These are phyloP conservation scores for Calycina herbarum DNA, from an alignment of 2,329 filamentous ascomycete genomes.

Conservation along the genomic window DNA sequence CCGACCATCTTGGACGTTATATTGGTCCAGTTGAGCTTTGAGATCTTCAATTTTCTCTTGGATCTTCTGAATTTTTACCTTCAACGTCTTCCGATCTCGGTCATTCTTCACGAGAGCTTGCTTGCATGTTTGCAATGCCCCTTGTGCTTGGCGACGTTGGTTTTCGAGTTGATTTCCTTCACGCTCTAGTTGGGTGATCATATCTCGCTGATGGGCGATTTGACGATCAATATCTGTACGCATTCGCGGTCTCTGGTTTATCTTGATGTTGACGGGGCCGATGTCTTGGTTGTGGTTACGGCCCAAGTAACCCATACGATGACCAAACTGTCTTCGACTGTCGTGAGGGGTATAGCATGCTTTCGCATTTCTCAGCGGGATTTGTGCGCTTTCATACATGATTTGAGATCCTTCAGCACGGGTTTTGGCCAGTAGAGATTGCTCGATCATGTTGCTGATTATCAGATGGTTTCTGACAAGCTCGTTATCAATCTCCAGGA, in stretches of 20 bases:
- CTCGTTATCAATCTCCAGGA: constrained; percentile 79
- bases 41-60: constrained; percentile 57
- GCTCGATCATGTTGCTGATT: constrained; percentile 80
- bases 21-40: constrained; percentile 62
- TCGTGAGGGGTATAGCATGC: constrained; percentile 72
- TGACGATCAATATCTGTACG: constrained; percentile 72
- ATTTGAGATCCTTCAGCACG: constrained; percentile 65
- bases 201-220: constrained; percentile 53
- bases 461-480: constrained; percentile 79
- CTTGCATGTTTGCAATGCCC: constrained; percentile 48
- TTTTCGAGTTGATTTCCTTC: constrained; percentile 52
- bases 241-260: constrained; percentile 62
- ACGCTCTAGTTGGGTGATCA: constrained; percentile 52
- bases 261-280: constrained; percentile 45
- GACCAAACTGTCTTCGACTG: constrained; percentile 56
- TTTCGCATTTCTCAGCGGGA: constrained; percentile 64
- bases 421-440: constrained; percentile 74
- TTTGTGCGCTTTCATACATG: constrained; percentile 57
- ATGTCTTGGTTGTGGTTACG: constrained; percentile 46
- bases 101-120: constrained; percentile 52
- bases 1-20: constrained; percentile 67
- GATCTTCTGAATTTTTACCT: constrained; percentile 56
- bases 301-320: constrained; percentile 54
- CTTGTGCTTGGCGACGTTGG: constrained; percentile 40
- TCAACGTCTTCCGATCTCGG: constrained; percentile 48